Evolutionary conservation across 2,329 filamentous ascomycete species (phyloP).

Genomic region (Neofusicoccum parvum): DNA sequence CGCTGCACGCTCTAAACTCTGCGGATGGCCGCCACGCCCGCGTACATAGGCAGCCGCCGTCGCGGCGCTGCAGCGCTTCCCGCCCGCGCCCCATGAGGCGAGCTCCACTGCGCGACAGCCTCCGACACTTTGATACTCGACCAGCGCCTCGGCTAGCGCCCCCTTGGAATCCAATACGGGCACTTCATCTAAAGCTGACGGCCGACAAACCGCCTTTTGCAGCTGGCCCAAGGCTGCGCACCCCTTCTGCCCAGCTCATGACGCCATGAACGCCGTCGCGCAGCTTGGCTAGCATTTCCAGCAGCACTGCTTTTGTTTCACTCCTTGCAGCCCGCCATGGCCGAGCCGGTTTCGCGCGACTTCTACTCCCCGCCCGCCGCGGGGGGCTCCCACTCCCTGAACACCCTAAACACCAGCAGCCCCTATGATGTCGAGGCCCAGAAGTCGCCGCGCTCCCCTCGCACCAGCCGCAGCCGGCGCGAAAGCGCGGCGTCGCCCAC

Average conservation of each 20-base stretch:
- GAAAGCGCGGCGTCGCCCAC: slow-evolving; percentile 9
- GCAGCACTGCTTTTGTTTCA: background rate
- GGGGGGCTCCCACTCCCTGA: background rate
- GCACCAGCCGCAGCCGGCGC: slow-evolving; percentile 12
- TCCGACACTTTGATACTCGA: slow-evolving; percentile 10
- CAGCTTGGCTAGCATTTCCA: background rate
- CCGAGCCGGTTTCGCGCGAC: slow-evolving; percentile 20
- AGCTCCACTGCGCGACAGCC: slow-evolving; percentile 12
- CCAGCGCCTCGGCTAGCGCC: slow-evolving; percentile 18
- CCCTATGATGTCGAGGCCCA: slow-evolving; percentile 21
- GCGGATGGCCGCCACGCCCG: background rate
- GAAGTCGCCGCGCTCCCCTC: background rate
- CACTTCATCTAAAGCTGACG: slow-evolving; percentile 6
- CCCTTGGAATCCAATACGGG: slow-evolving; percentile 4
- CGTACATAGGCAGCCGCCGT: background rate
- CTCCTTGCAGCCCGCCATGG: slow-evolving; percentile 6
- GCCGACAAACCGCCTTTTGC: background rate
- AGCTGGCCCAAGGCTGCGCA: background rate
- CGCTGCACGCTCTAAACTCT: background rate
- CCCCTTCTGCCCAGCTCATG: slow-evolving; percentile 15
- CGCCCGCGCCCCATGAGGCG: background rate
- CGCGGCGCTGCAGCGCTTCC: background rate
- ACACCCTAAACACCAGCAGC: slow-evolving; percentile 8
- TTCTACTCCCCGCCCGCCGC: slow-evolving; percentile 13
- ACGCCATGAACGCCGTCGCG: background rate